phyloP scores from a whole-genome alignment of 2,329 filamentous ascomycete genomes.

The Claviceps spartinae region DNA sequence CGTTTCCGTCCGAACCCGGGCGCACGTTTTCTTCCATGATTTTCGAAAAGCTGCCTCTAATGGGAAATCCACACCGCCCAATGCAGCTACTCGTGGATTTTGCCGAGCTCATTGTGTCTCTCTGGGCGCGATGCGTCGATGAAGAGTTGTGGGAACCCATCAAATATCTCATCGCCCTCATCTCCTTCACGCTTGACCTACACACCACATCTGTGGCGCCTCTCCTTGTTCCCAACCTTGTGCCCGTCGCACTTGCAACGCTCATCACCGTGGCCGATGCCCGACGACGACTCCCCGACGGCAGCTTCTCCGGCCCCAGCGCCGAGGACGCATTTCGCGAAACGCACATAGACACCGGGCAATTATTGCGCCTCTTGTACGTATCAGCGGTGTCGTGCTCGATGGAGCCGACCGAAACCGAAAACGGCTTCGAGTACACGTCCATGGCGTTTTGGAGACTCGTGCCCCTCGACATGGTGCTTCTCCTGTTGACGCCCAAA shows the following conservation, averaged over 20 bases:
- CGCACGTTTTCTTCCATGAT: conserved; percentile 50
- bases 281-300: conserved; percentile 35
- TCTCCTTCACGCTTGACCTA: conserved; percentile 49
- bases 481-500: conserved; percentile 53
- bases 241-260: conserved; percentile 43
- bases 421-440: conserved; percentile 17
- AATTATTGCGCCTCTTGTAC: conserved; percentile 54
- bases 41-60: conserved; percentile 49
- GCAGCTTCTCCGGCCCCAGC: conserved; percentile 31
- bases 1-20: conserved; percentile 48
- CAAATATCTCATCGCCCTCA: conserved; percentile 48
- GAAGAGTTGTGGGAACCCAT: conserved; percentile 52
- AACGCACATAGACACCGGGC: conserved; percentile 47
- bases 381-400: conserved; percentile 47
- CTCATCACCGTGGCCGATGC: conserved; percentile 45
- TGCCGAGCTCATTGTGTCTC: conserved; percentile 44
- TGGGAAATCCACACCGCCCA: conserved; percentile 35
- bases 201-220: conserved; percentile 46
- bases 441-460: conserved; percentile 48
- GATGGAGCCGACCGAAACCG: conserved; percentile 19
- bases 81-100: conserved; percentile 50
- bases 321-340: conserved; percentile 25
- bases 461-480: conserved; percentile 51
- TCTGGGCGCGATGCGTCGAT: conserved; percentile 55
- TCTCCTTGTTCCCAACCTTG: conserved; percentile 42